phyloP scores from a whole-genome alignment of 768 basidiomycete species.

The Favolaschia claudopus region DNA sequence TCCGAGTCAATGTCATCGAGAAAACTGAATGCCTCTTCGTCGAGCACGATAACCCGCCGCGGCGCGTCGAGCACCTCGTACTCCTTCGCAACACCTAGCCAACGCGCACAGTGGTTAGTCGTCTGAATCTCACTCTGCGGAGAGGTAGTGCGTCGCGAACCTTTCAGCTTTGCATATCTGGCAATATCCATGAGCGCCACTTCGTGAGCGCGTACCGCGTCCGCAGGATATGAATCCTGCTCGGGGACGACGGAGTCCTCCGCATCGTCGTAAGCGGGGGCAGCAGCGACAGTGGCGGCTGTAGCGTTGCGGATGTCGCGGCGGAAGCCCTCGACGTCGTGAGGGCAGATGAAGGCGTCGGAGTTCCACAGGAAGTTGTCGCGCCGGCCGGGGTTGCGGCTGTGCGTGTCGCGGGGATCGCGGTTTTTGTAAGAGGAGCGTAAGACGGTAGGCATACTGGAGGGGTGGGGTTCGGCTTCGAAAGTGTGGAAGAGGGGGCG shows the following conservation, averaged over 20 bases:
- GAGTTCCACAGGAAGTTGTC: constrained; percentile 16
- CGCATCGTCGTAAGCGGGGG: constrained; percentile 5
- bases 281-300: background rate
- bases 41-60: constrained; percentile 2
- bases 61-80: constrained; percentile 5
- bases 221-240: too few relatives aligned
- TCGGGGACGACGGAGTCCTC: background rate
- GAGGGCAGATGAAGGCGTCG: constrained; percentile 13
- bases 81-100: background rate
- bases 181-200: constrained; percentile 11
- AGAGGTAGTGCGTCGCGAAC: background rate
- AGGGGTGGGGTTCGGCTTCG: too few relatives aligned
- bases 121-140: too few relatives aligned
- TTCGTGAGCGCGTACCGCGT: background rate
- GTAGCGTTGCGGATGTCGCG: background rate
- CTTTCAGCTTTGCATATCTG: constrained; percentile 4
- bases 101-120: background rate
- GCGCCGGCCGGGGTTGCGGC: constrained; percentile 19
- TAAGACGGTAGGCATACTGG: too few relatives aligned
- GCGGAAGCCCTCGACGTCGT: constrained; percentile 14
- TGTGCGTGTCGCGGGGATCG: background rate
- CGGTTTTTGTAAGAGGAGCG: too few relatives aligned
- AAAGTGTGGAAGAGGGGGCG: too few relatives aligned
- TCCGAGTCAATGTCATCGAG: background rate
- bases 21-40: constrained; percentile 6